Conservation (phyloP, 2,329 filamentous ascomycete genomes). For the Neocatenulostroma microsporum region DNA sequence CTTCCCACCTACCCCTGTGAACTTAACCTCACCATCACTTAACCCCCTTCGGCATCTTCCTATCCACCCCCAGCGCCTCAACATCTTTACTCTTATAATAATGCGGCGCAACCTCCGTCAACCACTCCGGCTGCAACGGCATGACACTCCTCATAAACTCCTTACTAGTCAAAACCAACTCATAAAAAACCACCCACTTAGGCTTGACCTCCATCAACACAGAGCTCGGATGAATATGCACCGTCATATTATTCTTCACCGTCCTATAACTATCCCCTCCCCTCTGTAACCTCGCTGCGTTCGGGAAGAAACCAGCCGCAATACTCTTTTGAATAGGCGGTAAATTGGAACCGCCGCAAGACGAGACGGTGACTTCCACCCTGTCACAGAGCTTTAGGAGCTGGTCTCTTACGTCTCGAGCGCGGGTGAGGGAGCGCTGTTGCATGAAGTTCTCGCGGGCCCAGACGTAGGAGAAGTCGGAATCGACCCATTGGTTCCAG, state of each 20-base stretch:
- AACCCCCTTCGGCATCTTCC: constrained; percentile 60
- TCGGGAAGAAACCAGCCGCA: constrained; percentile 88
- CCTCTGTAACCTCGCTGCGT: constrained; percentile 74
- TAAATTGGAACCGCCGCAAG: constrained; percentile 62
- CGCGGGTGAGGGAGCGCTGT: constrained; percentile 78
- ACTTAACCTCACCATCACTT: too few species aligned
- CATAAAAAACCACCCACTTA: constrained; percentile 81
- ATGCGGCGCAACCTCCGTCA: constrained; percentile 85
- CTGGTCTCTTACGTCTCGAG: constrained; percentile 87
- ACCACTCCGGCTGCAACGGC: constrained; percentile 75
- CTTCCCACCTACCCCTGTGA: too few species aligned
- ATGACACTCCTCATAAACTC: constrained; percentile 89
- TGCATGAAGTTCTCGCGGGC: constrained; percentile 88
- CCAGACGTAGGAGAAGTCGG: constrained; percentile 83
- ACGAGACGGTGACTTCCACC: constrained; percentile 68
- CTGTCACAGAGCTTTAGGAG: constrained; percentile 86
- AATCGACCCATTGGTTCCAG: constrained; percentile 92
- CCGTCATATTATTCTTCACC: constrained; percentile 80
- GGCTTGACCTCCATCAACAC: constrained; percentile 73
- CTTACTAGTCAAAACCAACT: constrained; percentile 73
- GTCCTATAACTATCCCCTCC: constrained; percentile 85
- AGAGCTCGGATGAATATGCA: constrained; percentile 84
- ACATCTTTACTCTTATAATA: constrained; percentile 90
- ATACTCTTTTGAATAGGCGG: constrained; percentile 79
- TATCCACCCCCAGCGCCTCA: constrained; percentile 67